Conservation (phyloP, 805 yeast species). For the Ogataea nonfermentans region DNA sequence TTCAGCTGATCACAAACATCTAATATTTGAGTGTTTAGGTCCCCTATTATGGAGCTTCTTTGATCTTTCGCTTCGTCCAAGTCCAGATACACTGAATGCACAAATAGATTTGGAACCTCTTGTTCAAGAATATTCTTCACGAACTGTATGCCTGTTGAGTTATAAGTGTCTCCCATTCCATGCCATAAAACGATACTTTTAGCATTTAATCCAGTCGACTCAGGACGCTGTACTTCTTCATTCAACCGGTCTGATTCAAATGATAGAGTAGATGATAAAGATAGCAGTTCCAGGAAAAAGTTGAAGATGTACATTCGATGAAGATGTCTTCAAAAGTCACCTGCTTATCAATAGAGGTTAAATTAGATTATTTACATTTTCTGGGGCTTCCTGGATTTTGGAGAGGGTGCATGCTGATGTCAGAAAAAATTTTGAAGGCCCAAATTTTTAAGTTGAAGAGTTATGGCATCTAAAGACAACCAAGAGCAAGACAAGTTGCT, state of each 20-base stretch:
- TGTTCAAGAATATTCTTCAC: constrained; percentile 42
- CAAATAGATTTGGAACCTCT: constrained; percentile 47
- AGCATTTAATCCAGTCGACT: neutral
- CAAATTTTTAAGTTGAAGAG: neutral
- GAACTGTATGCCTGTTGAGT: constrained; percentile 55
- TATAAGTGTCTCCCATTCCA: constrained; percentile 76
- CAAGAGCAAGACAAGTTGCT: constrained; percentile 3
- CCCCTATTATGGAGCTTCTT: constrained; percentile 56
- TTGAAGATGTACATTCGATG: neutral
- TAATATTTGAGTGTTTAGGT: constrained; percentile 52
- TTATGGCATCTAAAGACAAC: neutral
- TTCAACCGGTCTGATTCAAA: neutral
- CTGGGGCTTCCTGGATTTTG: too few relatives aligned
- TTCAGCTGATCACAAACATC: constrained; percentile 55
- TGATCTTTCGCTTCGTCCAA: constrained; percentile 51
- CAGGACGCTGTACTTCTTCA: too few relatives aligned
- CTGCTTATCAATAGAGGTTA: too few relatives aligned
- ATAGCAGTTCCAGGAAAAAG: neutral
- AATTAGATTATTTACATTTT: too few relatives aligned
- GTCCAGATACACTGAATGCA: constrained; percentile 55
- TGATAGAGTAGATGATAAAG: neutral
- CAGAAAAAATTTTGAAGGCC: too few relatives aligned
- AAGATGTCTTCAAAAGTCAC: too few relatives aligned
- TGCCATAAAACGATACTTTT: constrained; percentile 67
- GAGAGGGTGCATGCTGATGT: too few relatives aligned